Percentiles rank a stretch among this genome's conserved stretches.
These are phyloP conservation scores for Colletotrichum kahawae DNA, from an alignment of 2,329 filamentous ascomycete species.

Conservation along the genomic window DNA sequence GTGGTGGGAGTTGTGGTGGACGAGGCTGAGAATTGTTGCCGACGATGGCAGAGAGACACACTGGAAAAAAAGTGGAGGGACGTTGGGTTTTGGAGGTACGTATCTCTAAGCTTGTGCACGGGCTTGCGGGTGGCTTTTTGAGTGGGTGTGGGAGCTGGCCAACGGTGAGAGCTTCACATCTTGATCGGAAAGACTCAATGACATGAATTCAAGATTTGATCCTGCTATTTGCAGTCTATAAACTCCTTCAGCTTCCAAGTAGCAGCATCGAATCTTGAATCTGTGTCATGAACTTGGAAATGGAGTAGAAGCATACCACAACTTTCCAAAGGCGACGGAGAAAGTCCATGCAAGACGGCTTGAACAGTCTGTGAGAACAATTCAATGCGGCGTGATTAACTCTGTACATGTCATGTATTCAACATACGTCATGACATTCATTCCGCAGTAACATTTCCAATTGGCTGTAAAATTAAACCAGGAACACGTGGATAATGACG, in stretches of 20 bases:
- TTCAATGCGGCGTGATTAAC: not conserved
- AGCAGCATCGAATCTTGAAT: too few relatives aligned
- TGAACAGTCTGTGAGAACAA: not conserved
- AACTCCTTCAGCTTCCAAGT: too few relatives aligned
- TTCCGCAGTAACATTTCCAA: accelerated
- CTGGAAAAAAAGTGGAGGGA: slow-evolving; percentile 1
- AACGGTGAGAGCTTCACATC: not conserved
- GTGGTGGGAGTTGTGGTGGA: not conserved
- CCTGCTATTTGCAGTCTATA: too few relatives aligned
- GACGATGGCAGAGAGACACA: not conserved
- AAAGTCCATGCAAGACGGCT: not conserved
- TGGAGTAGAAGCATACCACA: too few relatives aligned
- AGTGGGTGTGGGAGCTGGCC: not conserved
- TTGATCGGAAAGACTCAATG: not conserved
- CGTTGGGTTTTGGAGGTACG: not conserved
- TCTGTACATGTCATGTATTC: not conserved
- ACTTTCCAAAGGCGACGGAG: not conserved
- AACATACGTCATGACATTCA: not conserved
- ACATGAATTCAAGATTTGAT: not conserved
- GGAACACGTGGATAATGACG: not conserved
- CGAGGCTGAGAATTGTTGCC: slow-evolving; percentile 4
- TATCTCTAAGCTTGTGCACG: slow-evolving; percentile 7
- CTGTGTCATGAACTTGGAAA: too few relatives aligned
- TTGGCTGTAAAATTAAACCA: not conserved
- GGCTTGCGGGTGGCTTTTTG: not conserved